phyloP scores from a whole-genome alignment of 2,329 filamentous ascomycete genomes.

The Neofusicoccum kwambonambiense region DNA sequence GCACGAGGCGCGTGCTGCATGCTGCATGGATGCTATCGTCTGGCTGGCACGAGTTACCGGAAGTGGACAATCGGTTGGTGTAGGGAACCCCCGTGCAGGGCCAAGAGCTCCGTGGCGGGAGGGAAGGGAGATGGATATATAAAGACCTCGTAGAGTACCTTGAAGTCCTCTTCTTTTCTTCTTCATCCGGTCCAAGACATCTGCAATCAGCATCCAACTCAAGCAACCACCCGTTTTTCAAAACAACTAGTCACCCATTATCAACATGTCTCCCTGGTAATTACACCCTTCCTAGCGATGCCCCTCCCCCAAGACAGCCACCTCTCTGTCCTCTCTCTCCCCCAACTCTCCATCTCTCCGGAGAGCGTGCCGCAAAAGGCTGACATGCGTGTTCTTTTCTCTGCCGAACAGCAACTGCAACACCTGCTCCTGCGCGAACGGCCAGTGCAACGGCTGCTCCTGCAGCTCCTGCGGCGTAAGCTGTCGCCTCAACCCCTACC shows the following conservation, averaged over 20 bases:
- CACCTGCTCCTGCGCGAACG: slow-evolving; percentile 31
- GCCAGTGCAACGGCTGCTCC: slow-evolving; percentile 31
- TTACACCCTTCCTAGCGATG: neutral
- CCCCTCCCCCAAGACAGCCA: neutral
- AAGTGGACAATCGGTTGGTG: neutral
- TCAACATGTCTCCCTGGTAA: slow-evolving; percentile 23
- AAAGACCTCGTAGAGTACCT: neutral
- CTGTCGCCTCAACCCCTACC: neutral
- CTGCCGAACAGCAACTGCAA: slow-evolving; percentile 23
- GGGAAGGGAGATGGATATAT: slow-evolving; percentile 15
- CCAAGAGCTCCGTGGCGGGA: neutral
- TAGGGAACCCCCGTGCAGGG: neutral
- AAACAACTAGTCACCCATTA: neutral
- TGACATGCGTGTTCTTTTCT: slow-evolving; percentile 6
- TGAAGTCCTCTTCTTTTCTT: neutral
- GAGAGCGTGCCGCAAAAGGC: neutral
- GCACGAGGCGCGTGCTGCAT: slow-evolving; percentile 1
- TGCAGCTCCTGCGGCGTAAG: slow-evolving; percentile 31
- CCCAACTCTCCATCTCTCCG: neutral
- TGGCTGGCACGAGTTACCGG: neutral
- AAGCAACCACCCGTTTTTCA: neutral
- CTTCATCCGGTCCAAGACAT: slow-evolving; percentile 8
- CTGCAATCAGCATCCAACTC: neutral
- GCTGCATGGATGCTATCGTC: neutral
- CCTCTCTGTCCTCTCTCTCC: neutral